A percentile compares a stretch with the other conserved stretches of the same genome.
phyloP scores from a whole-genome alignment of 208 protist genomes.

The Endotrypanum monterogeii region DNA sequence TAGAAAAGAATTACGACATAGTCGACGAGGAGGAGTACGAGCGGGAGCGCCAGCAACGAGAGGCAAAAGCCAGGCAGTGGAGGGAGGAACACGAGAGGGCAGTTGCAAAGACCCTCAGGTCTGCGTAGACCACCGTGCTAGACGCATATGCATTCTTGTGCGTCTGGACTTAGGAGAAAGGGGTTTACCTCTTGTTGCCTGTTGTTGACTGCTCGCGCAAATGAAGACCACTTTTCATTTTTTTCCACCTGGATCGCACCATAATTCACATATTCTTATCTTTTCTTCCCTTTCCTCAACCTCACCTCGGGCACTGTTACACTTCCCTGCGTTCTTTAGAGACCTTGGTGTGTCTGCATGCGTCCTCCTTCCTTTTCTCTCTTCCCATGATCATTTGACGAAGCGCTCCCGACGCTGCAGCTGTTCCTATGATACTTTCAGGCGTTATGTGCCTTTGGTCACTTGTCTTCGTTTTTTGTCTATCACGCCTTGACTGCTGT shows the following conservation, averaged over 20 bases:
- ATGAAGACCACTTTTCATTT: background rate
- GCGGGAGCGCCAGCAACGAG: slow-evolving; percentile 35
- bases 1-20: slow-evolving; percentile 65
- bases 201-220: background rate
- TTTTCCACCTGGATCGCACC: too few relatives aligned
- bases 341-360: background rate
- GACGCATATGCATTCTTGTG: background rate
- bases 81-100: slow-evolving; percentile 42
- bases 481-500: background rate
- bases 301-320: background rate
- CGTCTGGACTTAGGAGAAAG: background rate
- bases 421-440: background rate
- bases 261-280: too few relatives aligned
- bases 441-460: background rate
- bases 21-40: slow-evolving; percentile 52
- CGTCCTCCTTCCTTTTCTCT: background rate
- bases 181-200: background rate
- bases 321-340: background rate
- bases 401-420: background rate
- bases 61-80: slow-evolving; percentile 37
- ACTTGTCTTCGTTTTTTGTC: background rate
- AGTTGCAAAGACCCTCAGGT: slow-evolving; percentile 19
- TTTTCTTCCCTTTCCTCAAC: background rate
- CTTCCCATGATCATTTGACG: background rate
- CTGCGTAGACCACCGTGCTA: slow-evolving; percentile 12